Evolutionary conservation across 1,139 yeast genomes (phyloP).

Genomic region (Hyphopichia khmerensis): DNA sequence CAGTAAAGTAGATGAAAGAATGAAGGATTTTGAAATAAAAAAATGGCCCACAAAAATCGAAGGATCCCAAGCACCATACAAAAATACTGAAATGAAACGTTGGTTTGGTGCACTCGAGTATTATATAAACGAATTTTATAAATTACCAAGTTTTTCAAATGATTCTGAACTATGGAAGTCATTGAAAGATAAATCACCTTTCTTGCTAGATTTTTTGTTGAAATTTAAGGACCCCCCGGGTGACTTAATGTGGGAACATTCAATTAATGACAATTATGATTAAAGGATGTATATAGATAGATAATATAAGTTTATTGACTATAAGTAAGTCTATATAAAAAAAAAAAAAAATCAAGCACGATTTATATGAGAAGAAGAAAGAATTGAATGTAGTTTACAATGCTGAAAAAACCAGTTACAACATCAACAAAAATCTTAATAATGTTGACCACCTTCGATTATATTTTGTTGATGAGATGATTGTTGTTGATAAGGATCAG

Average conservation of each 20-base stretch:
- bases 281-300: neutral
- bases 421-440: neutral
- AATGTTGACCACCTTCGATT: constrained; percentile 3
- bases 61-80: neutral
- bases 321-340: neutral
- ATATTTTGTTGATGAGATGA: constrained; percentile 24
- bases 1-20: neutral
- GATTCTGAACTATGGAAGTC: neutral
- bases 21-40: neutral
- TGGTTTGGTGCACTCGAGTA: neutral
- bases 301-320: neutral
- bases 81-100: neutral
- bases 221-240: neutral
- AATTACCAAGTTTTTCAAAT: neutral
- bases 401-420: neutral
- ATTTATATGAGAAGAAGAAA: neutral
- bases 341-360: neutral
- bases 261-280: neutral
- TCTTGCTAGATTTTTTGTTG: neutral
- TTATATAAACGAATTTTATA: neutral
- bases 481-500: constrained; percentile 41
- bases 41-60: neutral
- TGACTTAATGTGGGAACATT: neutral
- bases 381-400: neutral
- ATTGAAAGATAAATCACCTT: neutral